Evolutionary conservation across 768 basidiomycete species (phyloP).

Genomic region (Leccinum barrowsii): DNA sequence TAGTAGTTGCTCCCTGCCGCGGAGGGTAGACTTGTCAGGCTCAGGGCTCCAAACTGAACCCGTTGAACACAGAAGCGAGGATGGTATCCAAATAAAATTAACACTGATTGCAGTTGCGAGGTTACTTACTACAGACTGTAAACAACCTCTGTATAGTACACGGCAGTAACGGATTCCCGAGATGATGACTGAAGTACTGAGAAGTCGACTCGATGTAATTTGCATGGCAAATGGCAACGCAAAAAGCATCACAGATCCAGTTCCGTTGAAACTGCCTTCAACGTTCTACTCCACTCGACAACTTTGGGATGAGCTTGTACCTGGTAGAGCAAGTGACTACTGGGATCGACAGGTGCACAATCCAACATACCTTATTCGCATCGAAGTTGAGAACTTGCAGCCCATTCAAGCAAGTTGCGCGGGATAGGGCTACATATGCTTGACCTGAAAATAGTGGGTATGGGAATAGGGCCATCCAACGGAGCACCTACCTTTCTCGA

Average conservation of each 20-base stretch:
- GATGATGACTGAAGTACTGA: background rate
- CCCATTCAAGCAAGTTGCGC: constrained; percentile 81
- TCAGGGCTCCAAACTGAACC: background rate
- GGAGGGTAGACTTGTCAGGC: background rate
- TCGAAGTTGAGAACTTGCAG: constrained; percentile 84
- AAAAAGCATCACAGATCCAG: constrained; percentile 9
- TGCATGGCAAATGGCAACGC: background rate
- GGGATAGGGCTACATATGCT: constrained; percentile 88
- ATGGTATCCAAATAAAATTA: background rate
- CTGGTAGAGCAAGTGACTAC: constrained; percentile 32
- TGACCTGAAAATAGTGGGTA: constrained; percentile 50
- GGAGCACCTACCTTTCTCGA: constrained; percentile 75
- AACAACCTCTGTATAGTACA: background rate
- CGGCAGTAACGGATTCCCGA: background rate
- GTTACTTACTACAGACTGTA: background rate
- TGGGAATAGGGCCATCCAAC: background rate
- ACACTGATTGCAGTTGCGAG: background rate
- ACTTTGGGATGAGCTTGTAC: constrained; percentile 74
- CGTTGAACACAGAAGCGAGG: background rate
- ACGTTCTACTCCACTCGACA: constrained; percentile 64
- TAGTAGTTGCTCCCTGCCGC: too few species aligned
- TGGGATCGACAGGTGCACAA: background rate
- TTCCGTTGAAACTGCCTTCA: constrained; percentile 44
- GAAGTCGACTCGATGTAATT: background rate
- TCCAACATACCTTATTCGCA: constrained; percentile 53